Percentiles rank a stretch among this genome's conserved stretches.
Conservation (phyloP, 495 filamentous ascomycete genomes). For the Aspergillus cavernicola region DNA sequence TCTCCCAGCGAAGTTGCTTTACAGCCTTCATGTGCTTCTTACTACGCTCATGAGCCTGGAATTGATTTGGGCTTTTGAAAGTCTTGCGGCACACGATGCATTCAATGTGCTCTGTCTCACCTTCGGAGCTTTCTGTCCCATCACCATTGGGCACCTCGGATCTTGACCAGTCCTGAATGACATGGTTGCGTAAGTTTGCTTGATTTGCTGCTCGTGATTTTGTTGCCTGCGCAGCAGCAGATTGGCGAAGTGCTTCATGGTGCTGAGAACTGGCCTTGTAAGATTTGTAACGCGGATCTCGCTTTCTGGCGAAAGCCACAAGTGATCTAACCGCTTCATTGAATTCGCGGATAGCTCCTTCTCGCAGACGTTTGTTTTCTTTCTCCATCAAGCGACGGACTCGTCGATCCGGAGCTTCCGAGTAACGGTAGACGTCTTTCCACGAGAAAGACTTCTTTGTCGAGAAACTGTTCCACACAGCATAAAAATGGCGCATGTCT, state of each 20-base stretch:
- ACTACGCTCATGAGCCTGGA: constrained; percentile 89
- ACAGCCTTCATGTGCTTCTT: constrained; percentile 91
- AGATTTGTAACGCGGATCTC: constrained; percentile 76
- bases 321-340: constrained; percentile 89
- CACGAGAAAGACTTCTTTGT: constrained; percentile 86
- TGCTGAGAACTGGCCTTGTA: constrained; percentile 70
- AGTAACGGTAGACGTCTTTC: constrained; percentile 76
- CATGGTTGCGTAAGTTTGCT: constrained; percentile 61
- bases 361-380: constrained; percentile 83
- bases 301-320: constrained; percentile 86
- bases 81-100: constrained; percentile 89
- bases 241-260: constrained; percentile 73
- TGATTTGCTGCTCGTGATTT: constrained; percentile 76
- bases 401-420: constrained; percentile 83
- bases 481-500: constrained; percentile 77
- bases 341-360: constrained; percentile 79
- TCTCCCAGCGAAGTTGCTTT: constrained; percentile 72
- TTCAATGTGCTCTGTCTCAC: constrained; percentile 62
- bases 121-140: constrained; percentile 54
- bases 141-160: constrained; percentile 52
- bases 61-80: constrained; percentile 93
- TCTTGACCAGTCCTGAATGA: constrained; percentile 76
- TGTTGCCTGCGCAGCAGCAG: constrained; percentile 78
- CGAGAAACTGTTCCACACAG: constrained; percentile 72
- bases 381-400: constrained; percentile 87